Evolutionary conservation across 129 eudicot genomes (phyloP), one percentile per base, ranked within the genome.

Genomic region (Flaveria ramosissima): DNA sequence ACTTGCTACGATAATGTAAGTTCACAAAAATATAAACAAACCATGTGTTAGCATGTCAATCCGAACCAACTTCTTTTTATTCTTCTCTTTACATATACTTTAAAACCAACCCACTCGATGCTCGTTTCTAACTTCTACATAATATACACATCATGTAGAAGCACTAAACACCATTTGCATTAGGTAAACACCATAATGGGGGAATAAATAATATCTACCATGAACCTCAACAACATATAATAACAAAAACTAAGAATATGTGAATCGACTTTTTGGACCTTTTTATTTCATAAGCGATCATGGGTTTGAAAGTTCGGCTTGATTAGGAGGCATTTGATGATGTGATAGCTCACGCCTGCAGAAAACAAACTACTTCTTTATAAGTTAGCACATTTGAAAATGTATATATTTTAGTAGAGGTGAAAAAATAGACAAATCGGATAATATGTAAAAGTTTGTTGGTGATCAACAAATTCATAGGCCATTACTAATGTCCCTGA

Each of bases 181-280:
- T 7, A 59, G 66, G 66, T 4, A 60, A 60, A 60, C 32, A 60
- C 66, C 65, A 59, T 10, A 60, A 60, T 1, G 26, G 66, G 15
- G 30, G n/a, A 60, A 60, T 21, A 21, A 59, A 59, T 59, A 21
- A 59, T 0, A 11, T 59, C 36, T 23, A 60, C 65, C 21, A 30
- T 30, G 36, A 59, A 23, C 66, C 66, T 60, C 56, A 60, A 24
- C 56, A 60, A 24, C 66, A 60, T 23, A 60, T 60, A 24, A 60
- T 12, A 23, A 60, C 16, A 59, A 59, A 59, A 59, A 23, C 2
- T 23, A 59, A 24, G 12, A 9, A 46, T 46, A 46, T 3, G 4
- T 50, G 20, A 14, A 13, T 59, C 36, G 24, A 13, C 13, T 24
- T 60, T 60, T 21, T 11, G 12, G 13, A 60, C 9, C 12, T 60